These are phyloP conservation scores for Aspergillus sp. DNA, from an alignment of 2,329 filamentous ascomycete genomes.

Conservation along the genomic window DNA sequence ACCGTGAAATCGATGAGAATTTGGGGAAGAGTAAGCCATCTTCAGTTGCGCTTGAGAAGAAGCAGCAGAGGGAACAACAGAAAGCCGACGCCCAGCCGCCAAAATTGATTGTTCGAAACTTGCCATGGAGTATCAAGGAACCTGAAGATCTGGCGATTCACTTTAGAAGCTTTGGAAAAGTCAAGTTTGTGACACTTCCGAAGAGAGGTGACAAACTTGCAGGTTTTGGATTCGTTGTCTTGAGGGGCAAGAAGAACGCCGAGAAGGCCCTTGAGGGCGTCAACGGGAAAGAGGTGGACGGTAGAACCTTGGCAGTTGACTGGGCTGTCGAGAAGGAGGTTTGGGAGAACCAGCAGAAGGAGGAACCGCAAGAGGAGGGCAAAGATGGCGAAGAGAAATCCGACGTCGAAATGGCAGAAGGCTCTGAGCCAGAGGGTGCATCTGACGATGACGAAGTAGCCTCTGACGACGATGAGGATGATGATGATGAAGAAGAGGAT, in stretches of 20 bases:
- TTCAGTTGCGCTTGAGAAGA: conserved; percentile 29
- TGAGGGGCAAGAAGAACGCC: conserved; percentile 84
- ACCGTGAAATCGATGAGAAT: conserved; percentile 59
- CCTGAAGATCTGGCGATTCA: conserved; percentile 72
- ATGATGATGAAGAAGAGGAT: conserved; percentile 40
- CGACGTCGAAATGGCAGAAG: conserved; percentile 55
- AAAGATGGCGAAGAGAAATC: conserved; percentile 27
- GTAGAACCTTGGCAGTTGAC: conserved; percentile 84
- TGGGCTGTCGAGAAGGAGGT: conserved; percentile 91
- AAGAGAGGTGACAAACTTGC: conserved; percentile 67
- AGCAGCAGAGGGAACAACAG: conserved; percentile 51
- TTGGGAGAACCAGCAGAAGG: conserved; percentile 65
- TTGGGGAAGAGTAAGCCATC: conserved; percentile 37
- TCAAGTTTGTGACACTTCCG: conserved; percentile 82
- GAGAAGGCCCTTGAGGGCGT: conserved; percentile 79
- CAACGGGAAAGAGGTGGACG: conserved; percentile 88
- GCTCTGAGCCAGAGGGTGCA: conserved; percentile 36
- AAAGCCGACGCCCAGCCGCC: conserved; percentile 59
- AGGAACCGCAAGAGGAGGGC: conserved; percentile 16
- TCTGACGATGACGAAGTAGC: conserved; percentile 35
- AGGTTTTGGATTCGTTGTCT: conserved; percentile 88
- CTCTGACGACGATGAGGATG: conserved; percentile 36
- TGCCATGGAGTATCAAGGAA: conserved; percentile 93
- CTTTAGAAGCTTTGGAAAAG: conserved; percentile 85
- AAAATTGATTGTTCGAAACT: conserved; percentile 82